Evolutionary conservation across 345 rosid species (phyloP), one percentile per base, ranked within the genome.

Genomic region (Lepidium aucheri): DNA sequence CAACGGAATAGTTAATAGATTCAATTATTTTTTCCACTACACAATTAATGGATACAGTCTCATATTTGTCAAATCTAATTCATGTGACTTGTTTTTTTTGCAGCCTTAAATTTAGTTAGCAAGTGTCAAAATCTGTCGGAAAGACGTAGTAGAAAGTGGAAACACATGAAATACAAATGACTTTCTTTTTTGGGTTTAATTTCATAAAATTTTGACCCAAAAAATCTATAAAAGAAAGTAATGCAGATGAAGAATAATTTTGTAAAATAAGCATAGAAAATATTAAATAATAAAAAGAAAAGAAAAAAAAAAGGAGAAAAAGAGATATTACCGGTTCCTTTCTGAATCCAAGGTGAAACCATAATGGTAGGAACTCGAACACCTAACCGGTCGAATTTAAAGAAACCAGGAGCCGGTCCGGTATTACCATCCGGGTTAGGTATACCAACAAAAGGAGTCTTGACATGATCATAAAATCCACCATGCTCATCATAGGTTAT

Each of bases 401-500:
- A 90, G 79, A 89, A 87, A 64, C 53, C 85, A 53, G 98, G 98
- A 10, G 95, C 82, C 64, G 98, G 97, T 26, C 97, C 98, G 9
- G 85, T 83, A 73, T 84, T 93, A 9, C 96, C 97, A 81, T 89
- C 98, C 0, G 98, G 98, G 54, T 65, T 89, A 0, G 98, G 98
- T 46, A 93, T 80, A 76, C 82, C 78, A 1, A 75, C 80, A 67
- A 41, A 85, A 43, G 97, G 98, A 46, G 98, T 93, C 46, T 70
- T n/a, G 0, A 93, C 97, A 86, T 93, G 98, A 71, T 93, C 98
- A 72, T 64, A 93, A 51, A 89, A 93, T 5, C 98, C 98, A 55
- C 97, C 98, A 68, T 93, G 97, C 63, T 93, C 97, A 81, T 90
- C 98, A 43, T 90, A 93, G 8, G 97, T 93, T 67, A 93, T 85